Evolutionary conservation across 2,329 filamentous ascomycete species (phyloP), one percentile per base, ranked within the genome.

Genomic region (Lasiodiplodia theobromae): DNA sequence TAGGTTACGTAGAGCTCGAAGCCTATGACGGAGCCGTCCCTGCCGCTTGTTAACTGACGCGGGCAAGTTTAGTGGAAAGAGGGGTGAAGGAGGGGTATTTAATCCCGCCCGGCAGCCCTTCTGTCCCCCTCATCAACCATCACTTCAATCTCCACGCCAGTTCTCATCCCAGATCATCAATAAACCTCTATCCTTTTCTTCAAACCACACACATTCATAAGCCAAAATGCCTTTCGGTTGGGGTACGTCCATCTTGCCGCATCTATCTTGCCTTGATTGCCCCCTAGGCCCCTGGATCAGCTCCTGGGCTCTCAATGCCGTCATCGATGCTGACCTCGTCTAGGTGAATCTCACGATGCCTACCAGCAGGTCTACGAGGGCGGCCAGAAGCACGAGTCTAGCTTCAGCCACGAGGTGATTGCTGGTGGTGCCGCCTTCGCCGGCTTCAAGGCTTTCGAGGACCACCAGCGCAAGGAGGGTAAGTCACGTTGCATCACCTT

Each of bases 371-470:
- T 87, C 72, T 87, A 88, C 78, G 79, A 83, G 69, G 78, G 82
- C 64, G 78, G 81, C 57, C 76, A 79, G 52, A 75, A 84, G 69
- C 85, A 92, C 82, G 82, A 92, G 81, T 84, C 86, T 74, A 86
- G 86, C 76, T 82, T 92, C 76, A 86, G 87, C 73, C 92, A 95
- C 81, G 92, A 96, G 83, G 77, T 92, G 58, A 78, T 94, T 68
- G 92, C 89, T 72, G 91, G 91, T 71, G 92, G 89, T 69, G 92
- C 92, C 69, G 88, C 90, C 71, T 95, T 95, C 77, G 90, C 88
- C 71, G 92, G 89, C 74, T 91, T 95, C 87, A 93, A 93, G 85
- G 83, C 89, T 25, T 94, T 89, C 75, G 92, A 94, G 82, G 89
- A 94, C 79, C 84, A 87, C 74, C 91, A 94, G 83, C 89, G 91